phyloP scores from a whole-genome alignment of 805 yeast genomes.

The Candida orba region DNA sequence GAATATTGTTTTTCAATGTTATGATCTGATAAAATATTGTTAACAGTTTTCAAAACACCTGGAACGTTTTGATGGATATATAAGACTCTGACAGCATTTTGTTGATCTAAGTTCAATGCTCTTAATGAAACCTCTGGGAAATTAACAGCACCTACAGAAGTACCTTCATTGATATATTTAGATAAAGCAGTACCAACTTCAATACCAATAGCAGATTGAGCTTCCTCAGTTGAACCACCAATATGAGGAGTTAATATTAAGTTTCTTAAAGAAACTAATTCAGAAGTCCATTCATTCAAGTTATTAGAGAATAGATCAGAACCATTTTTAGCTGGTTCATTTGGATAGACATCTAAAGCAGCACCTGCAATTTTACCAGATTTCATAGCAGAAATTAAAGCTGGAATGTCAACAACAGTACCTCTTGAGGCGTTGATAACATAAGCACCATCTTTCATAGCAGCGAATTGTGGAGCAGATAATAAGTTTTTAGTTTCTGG shows the following conservation, averaged over 20 bases:
- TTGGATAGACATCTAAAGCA: constrained; percentile 92
- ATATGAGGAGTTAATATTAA: constrained; percentile 94
- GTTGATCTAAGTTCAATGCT: constrained; percentile 79
- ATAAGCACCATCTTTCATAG: constrained; percentile 95
- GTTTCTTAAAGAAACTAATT: constrained; percentile 75
- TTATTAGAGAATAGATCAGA: constrained; percentile 64
- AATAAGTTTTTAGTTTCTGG: constrained; percentile 87
- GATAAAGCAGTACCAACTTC: constrained; percentile 86
- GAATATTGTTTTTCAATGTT: constrained; percentile 97
- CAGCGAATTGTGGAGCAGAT: constrained; percentile 84
- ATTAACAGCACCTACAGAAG: constrained; percentile 91
- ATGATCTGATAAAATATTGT: constrained; percentile 88
- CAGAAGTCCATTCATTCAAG: constrained; percentile 78
- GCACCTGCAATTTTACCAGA: constrained; percentile 95
- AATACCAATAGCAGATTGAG: constrained; percentile 94
- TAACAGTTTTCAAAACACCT: constrained; percentile 96
- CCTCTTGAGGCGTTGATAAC: constrained; percentile 96
- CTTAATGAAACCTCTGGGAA: constrained; percentile 97
- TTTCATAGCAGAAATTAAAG: constrained; percentile 85
- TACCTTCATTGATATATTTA: constrained; percentile 93
- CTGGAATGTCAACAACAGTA: constrained; percentile 94
- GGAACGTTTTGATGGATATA: constrained; percentile 98
- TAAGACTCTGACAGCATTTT: constrained; percentile 83
- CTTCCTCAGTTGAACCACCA: constrained; percentile 99
- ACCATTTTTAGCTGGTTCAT: constrained; percentile 97